These are phyloP conservation scores for Sicyos baderoa DNA, from an alignment of 306 rosid species.

Conservation along the genomic window DNA sequence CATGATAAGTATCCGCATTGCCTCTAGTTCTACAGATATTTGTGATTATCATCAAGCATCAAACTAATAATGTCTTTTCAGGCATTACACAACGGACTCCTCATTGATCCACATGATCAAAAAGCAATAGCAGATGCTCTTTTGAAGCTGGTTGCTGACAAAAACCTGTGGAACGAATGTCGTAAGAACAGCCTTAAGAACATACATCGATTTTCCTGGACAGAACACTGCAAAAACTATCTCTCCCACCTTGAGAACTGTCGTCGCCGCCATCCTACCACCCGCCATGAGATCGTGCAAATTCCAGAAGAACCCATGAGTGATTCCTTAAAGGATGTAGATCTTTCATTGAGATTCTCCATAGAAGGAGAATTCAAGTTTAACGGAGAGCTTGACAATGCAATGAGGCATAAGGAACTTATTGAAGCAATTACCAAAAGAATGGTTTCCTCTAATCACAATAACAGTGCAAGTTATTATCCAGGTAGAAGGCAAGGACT, in stretches of 20 bases:
- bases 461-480: conserved; percentile 32
- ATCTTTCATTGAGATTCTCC: conserved; percentile 68
- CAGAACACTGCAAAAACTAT: conserved; percentile 75
- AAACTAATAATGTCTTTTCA: conserved; percentile 19
- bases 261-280: conserved; percentile 46
- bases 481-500: conserved; percentile 66
- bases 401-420: conserved; percentile 61
- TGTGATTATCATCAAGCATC: not conserved
- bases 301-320: conserved; percentile 62
- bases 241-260: conserved; percentile 65
- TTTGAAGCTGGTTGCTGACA: conserved; percentile 65
- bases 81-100: conserved; percentile 66
- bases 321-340: conserved; percentile 66
- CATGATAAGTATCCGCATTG: not conserved
- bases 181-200: conserved; percentile 66
- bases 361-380: conserved; percentile 48
- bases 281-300: conserved; percentile 52
- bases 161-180: conserved; percentile 70
- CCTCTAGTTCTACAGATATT: not conserved
- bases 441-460: conserved; percentile 35
- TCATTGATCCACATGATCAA: conserved; percentile 77
- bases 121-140: conserved; percentile 69
- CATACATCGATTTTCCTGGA: conserved; percentile 77
- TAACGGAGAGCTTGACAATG: conserved; percentile 41
- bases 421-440: conserved; percentile 51